phyloP scores from a whole-genome alignment of 495 filamentous ascomycete genomes.

The Aspergillus coremiiformis region DNA sequence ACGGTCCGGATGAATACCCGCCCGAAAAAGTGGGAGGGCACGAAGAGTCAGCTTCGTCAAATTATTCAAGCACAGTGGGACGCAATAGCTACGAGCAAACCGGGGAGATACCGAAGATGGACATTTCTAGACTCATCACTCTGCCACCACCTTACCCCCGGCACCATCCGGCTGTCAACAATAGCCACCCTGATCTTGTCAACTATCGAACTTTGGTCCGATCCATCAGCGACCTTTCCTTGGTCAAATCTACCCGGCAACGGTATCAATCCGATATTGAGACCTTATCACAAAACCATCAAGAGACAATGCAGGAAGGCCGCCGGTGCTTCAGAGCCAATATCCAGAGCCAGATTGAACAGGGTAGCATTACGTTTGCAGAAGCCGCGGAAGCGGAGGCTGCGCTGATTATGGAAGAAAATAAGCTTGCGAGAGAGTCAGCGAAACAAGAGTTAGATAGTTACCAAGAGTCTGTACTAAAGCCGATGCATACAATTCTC shows the following conservation, averaged over 20 bases:
- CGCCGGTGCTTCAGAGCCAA: slow-evolving; percentile 50
- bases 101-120: slow-evolving; percentile 51
- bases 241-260: slow-evolving; percentile 61
- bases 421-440: slow-evolving; percentile 51
- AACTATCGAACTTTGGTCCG: slow-evolving; percentile 69
- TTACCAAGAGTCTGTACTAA: slow-evolving; percentile 68
- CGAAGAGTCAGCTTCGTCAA: slow-evolving; percentile 44
- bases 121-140: slow-evolving; percentile 87
- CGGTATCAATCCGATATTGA: slow-evolving; percentile 42
- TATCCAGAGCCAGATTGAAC: slow-evolving; percentile 64
- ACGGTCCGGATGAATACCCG: slow-evolving; percentile 66
- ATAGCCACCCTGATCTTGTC: slow-evolving; percentile 83
- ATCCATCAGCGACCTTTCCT: slow-evolving; percentile 64
- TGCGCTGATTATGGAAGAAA: slow-evolving; percentile 55
- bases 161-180: slow-evolving; percentile 91
- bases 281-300: slow-evolving; percentile 29
- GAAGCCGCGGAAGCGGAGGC: slow-evolving; percentile 74
- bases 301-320: slow-evolving; percentile 37
- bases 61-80: slow-evolving; percentile 13
- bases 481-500: slow-evolving; percentile 68
- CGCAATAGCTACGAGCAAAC: slow-evolving; percentile 7
- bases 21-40: slow-evolving; percentile 80
- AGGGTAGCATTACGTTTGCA: slow-evolving; percentile 68
- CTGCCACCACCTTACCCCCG: slow-evolving; percentile 88
- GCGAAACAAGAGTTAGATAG: slow-evolving; percentile 66